These are phyloP conservation scores for Comarum palustre DNA, from an alignment of 306 rosid species.

Conservation along the genomic window DNA sequence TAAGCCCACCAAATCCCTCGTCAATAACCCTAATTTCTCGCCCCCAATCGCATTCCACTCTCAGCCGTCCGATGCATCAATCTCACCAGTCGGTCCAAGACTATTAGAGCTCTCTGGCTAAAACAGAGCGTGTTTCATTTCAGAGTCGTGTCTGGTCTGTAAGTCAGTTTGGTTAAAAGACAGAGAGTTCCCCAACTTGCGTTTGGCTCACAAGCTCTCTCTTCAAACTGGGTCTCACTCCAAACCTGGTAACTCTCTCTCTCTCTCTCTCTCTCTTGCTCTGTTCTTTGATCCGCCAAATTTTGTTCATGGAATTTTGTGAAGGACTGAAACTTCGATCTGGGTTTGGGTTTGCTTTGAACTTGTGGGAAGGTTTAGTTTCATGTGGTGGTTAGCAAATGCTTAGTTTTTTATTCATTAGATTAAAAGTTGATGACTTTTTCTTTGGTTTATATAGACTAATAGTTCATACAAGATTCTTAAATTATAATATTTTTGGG, in stretches of 20 bases:
- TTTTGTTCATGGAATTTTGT: neutral
- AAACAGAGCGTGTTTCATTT: neutral
- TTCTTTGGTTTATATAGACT: neutral
- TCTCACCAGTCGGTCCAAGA: slow-evolving; percentile 16
- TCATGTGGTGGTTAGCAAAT: slow-evolving; percentile 22
- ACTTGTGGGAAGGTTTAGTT: slow-evolving; percentile 1
- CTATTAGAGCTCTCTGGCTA: slow-evolving; percentile 6
- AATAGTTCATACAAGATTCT: neutral
- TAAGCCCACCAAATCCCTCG: neutral
- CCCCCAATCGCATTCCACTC: slow-evolving; percentile 12
- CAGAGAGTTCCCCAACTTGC: slow-evolving; percentile 20
- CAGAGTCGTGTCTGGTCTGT: neutral
- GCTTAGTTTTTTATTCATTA: neutral
- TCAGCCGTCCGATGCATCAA: slow-evolving; percentile 30
- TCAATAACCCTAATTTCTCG: slow-evolving; percentile 24
- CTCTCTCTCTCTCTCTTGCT: neutral
- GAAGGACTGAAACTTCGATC: neutral
- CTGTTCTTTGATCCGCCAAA: slow-evolving; percentile 8
- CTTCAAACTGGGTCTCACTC: slow-evolving; percentile 24
- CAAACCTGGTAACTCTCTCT: slow-evolving; percentile 10
- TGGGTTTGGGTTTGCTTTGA: neutral
- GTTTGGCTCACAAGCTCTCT: slow-evolving; percentile 16
- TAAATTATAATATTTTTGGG: slow-evolving; percentile 11
- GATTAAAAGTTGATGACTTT: neutral
- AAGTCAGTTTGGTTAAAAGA: slow-evolving; percentile 8